Base-by-base conservation (phyloP, 768 basidiomycete species). In the Mycena galopus region DNA sequence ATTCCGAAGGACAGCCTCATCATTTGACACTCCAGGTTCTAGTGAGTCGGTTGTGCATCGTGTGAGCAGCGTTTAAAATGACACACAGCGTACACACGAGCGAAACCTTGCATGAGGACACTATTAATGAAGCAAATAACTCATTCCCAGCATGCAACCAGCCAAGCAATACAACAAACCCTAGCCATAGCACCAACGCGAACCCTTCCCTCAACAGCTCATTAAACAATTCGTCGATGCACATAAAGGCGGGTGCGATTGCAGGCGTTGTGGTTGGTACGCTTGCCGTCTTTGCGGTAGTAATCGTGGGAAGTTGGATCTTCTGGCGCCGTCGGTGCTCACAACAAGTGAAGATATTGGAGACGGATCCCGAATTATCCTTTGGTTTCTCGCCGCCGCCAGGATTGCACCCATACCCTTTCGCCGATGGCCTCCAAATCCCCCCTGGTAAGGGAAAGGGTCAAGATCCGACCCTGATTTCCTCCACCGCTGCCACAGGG, bases 91-190 rank as follows among this genome's bases (percentile, higher is more conserved):
- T 71, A 9, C 78, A 69, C 29, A 77, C 78, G 5, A 73, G 66
- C 62, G 74, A 80, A 39, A 75, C 69, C 17, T 74, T 74, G 6
- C 62, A 64, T 21, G 33, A 58, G 23, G 69, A 75, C 37, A 77
- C 79, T 50, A 69, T 71, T 1, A 66, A 61, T 14, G 66, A 75
- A 21, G 76, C 75, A 16, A 78, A 80, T 71, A 78, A 81, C 59
- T 78, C 80, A 4, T 81, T 80, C 68, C 78, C 78, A 16, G 73
- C 74, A 35, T 81, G 81, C 61, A 0, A 17, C 0, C 14, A 1
- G 3, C 17, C n/a, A 29, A 51, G 23, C 44, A 64, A 50, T 12
- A 39, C 27, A 8, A 29, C 39, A 47, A 57, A 57, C 56, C 25
- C 51, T 29, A 27, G 3, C 30, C 21, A 21, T 11, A 30, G 8